phyloP scores from a whole-genome alignment of 2,329 filamentous ascomycete genomes.

The Trichophyton verrucosum region DNA sequence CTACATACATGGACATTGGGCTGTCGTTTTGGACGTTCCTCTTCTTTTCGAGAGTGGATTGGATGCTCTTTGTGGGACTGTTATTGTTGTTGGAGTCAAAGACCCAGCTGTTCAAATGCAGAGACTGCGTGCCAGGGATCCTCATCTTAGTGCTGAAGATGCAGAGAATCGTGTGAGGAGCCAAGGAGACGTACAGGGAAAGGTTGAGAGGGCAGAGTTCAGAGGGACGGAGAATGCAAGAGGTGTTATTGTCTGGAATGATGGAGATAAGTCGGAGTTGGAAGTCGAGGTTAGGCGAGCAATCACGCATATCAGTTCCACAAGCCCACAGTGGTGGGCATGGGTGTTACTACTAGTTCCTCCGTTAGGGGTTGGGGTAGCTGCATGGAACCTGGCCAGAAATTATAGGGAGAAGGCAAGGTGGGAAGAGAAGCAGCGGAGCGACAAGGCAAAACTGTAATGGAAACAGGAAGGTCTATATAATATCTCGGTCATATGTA shows the following conservation, averaged over 20 bases:
- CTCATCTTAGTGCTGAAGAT: slow-evolving; percentile 69
- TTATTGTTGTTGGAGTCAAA: slow-evolving; percentile 73
- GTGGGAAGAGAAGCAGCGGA: slow-evolving; percentile 53
- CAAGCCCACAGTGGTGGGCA: slow-evolving; percentile 76
- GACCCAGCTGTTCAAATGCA: slow-evolving; percentile 74
- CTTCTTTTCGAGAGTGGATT: slow-evolving; percentile 80
- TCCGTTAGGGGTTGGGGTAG: slow-evolving; percentile 57
- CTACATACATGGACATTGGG: slow-evolving; percentile 69
- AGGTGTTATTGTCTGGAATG: slow-evolving; percentile 85
- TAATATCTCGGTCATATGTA: not conserved
- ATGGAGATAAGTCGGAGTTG: slow-evolving; percentile 59
- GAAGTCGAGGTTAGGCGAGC: slow-evolving; percentile 53
- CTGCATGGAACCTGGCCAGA: slow-evolving; percentile 58
- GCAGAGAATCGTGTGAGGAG: slow-evolving; percentile 75
- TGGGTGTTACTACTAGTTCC: slow-evolving; percentile 56
- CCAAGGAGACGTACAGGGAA: slow-evolving; percentile 74
- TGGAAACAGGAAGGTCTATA: not conserved
- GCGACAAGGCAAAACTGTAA: slow-evolving; percentile 49
- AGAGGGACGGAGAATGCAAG: slow-evolving; percentile 42
- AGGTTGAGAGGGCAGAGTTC: slow-evolving; percentile 61
- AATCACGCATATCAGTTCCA: slow-evolving; percentile 48
- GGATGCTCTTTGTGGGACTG: slow-evolving; percentile 72
- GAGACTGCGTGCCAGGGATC: slow-evolving; percentile 61
- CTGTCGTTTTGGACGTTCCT: slow-evolving; percentile 83
- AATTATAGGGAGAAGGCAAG: slow-evolving; percentile 57